These are phyloP conservation scores for Barbarea vulgaris DNA, from an alignment of 345 rosid genomes.

Conservation along the genomic window DNA sequence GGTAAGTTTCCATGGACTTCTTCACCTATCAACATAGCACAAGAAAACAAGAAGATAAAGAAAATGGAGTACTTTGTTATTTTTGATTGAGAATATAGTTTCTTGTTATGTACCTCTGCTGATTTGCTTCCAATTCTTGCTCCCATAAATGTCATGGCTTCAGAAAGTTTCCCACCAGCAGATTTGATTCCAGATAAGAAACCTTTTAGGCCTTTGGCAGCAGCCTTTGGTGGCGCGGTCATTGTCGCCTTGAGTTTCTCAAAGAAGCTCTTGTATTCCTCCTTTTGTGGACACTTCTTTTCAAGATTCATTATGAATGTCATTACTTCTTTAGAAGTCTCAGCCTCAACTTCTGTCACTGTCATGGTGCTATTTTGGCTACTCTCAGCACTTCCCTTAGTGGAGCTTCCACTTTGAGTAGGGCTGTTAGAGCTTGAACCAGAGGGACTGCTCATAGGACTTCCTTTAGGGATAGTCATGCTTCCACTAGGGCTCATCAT, in stretches of 20 bases:
- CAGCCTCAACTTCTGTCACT: slow-evolving; percentile 15
- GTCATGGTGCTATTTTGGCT: not conserved
- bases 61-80: not conserved
- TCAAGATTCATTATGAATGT: slow-evolving; percentile 34
- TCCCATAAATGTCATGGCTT: slow-evolving; percentile 23
- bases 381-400: not conserved
- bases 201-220: not conserved
- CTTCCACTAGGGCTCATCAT: not conserved
- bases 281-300: slow-evolving; percentile 37
- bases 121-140: slow-evolving; percentile 31
- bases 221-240: not conserved
- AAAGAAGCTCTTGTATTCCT: slow-evolving; percentile 36
- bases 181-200: slow-evolving; percentile 12
- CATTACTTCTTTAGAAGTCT: slow-evolving; percentile 14
- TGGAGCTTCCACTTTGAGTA: not conserved
- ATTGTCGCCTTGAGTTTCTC: slow-evolving; percentile 34
- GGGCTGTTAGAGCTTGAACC: not conserved
- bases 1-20: slow-evolving; percentile 6
- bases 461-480: slow-evolving; percentile 15
- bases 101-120: slow-evolving; percentile 15
- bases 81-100: not conserved
- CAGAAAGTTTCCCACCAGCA: slow-evolving; percentile 18
- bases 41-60: not conserved
- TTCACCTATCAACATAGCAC: not conserved
- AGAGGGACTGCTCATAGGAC: slow-evolving; percentile 7